Evolutionary conservation across 106 monocot species (phyloP), one percentile per base, ranked within the genome.

Genomic region (Platanthera guangdongensis): DNA sequence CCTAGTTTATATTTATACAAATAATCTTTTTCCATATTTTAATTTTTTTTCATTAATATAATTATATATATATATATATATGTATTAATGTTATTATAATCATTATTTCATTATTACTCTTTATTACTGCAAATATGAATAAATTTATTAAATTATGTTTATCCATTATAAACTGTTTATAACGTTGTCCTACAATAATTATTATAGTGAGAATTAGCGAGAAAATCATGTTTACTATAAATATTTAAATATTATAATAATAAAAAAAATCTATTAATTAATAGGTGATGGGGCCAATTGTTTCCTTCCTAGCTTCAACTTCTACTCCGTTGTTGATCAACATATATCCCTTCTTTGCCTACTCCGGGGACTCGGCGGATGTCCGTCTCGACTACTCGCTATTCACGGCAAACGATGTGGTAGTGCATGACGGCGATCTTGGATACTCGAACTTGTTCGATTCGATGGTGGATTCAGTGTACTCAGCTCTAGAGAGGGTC

Each of bases 401-500:
- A 7, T 80, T 80, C 53, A 68, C 51, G 0, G 62, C 80, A 9
- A 54, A 21, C 9, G 68, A 52, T 0, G 18, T 22, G 21, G 74
- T 80, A 4, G 80, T 80, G 50, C 80, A 80, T 7, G 80, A 80
- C 30, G 80, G 80, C 3, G 7, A 50, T 16, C 53, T 67, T 6
- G 80, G 80, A 15, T 80, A 80, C 80, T 52, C 63, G 47, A 80
- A 80, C 51, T 2, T 80, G 10, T 80, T 80, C 39, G 80, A 80
- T 12, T 74, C 80, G 8, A 80, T 80, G 32, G 72, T 80, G 4
- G 80, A 80, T 50, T 74, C 80, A 4, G 52, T 53, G 4, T 52
- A 68, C 51, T 51, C 74, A 7, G 80, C 80, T 10, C 0, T 80
- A 45, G 68, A 74, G 28, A 51, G 67, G 18, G 67, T 57, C 5